These are phyloP conservation scores for Arxiozyma slooffiae DNA, from an alignment of 1,139 yeast species.

Conservation along the genomic window DNA sequence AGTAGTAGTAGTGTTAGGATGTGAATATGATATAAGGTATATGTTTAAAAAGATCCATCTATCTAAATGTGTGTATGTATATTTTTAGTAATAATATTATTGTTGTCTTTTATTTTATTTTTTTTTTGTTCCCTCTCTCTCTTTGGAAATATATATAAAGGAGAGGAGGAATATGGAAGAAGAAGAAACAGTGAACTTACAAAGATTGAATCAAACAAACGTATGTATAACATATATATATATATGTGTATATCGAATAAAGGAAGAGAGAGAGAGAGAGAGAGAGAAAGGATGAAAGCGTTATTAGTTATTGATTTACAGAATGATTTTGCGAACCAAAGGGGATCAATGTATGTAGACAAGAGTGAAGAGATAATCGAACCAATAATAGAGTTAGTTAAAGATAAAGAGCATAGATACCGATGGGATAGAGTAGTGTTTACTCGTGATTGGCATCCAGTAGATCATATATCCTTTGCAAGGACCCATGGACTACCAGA, in stretches of 20 bases:
- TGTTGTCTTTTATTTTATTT: too few relatives aligned
- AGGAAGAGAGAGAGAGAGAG: background rate
- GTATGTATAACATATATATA: background rate
- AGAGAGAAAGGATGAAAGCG: constrained; percentile 33
- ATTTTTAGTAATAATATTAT: too few relatives aligned
- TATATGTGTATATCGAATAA: background rate
- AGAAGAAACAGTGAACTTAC: too few relatives aligned
- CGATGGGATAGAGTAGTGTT: constrained; percentile 58
- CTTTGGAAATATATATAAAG: background rate
- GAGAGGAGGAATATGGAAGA: background rate
- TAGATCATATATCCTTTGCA: constrained; percentile 72
- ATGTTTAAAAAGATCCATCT: background rate
- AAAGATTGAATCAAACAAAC: background rate
- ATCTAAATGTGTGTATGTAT: too few relatives aligned
- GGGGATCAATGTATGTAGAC: constrained; percentile 65
- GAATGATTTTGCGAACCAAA: constrained; percentile 72
- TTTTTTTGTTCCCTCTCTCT: too few relatives aligned
- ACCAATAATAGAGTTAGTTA: constrained; percentile 38
- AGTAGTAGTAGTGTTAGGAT: too few relatives aligned
- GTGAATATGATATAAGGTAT: background rate
- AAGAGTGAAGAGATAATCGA: constrained; percentile 52
- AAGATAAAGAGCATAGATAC: constrained; percentile 20
- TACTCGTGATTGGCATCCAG: constrained; percentile 87
- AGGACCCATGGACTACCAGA: constrained; percentile 50
- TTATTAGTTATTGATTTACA: constrained; percentile 71